Percentiles rank a stretch among this genome's conserved stretches.
Conservation (phyloP, 345 rosid genomes). For the Jatropha curcas region DNA sequence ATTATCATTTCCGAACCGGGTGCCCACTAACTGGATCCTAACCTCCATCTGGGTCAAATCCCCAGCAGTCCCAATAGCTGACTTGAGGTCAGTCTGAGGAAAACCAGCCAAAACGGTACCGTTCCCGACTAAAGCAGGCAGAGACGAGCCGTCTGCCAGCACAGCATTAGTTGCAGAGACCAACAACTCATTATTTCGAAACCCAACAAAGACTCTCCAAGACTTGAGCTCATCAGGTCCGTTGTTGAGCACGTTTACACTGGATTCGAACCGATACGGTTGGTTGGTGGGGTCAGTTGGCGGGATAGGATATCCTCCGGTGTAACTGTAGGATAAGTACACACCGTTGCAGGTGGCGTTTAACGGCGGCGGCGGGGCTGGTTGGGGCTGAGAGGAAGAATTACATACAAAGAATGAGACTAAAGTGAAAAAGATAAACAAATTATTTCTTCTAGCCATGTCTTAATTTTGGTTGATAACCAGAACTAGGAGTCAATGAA, state of each 20-base stretch:
- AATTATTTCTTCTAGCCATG: conserved; percentile 15
- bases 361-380: conserved; percentile 11
- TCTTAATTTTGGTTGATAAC: background rate
- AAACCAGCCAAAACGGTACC: conserved; percentile 45
- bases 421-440: background rate
- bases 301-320: conserved; percentile 28
- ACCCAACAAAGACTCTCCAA: conserved; percentile 50
- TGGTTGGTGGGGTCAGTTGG: conserved; percentile 40
- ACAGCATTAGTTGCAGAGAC: conserved; percentile 38
- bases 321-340: conserved; percentile 36
- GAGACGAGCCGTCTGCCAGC: conserved; percentile 32
- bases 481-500: background rate
- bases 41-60: conserved; percentile 35
- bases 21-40: conserved; percentile 40
- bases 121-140: conserved; percentile 51
- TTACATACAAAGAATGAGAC: conserved; percentile 4
- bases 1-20: conserved; percentile 36
- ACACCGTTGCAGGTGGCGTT: conserved; percentile 38
- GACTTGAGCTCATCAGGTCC: conserved; percentile 44
- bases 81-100: conserved; percentile 42
- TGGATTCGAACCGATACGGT: conserved; percentile 45
- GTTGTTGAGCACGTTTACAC: conserved; percentile 35
- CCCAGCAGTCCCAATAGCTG: conserved; percentile 54
- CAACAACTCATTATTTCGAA: conserved; percentile 43
- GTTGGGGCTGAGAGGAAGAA: conserved; percentile 13